Percentiles rank a stretch among this genome's conserved stretches.
phyloP scores from a whole-genome alignment of 306 rosid species.

The Cicer judaicum region DNA sequence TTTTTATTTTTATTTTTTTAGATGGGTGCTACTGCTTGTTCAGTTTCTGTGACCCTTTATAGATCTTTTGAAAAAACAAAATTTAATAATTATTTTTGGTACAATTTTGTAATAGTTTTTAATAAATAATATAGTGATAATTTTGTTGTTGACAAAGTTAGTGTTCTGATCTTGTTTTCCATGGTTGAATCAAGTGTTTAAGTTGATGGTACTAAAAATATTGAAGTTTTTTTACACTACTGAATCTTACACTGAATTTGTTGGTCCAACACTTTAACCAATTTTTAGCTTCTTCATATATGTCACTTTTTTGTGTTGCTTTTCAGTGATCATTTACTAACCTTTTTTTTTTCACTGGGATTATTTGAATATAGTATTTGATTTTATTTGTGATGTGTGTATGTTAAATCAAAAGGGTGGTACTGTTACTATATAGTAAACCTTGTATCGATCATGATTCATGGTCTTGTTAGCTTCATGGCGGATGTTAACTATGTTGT shows the following conservation, averaged over 20 bases:
- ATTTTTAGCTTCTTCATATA: background rate
- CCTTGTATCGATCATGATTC: slow-evolving; percentile 29
- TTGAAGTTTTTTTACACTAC: background rate
- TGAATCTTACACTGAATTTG: background rate
- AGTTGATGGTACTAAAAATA: background rate
- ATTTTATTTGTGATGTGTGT: background rate
- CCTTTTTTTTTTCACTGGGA: background rate
- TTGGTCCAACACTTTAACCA: background rate
- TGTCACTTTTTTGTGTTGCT: slow-evolving; percentile 1
- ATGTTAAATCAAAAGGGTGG: background rate
- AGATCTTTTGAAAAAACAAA: background rate
- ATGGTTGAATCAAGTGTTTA: background rate
- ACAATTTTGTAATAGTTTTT: too few species aligned
- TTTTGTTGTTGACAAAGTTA: background rate
- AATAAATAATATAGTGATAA: background rate
- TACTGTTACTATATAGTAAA: background rate
- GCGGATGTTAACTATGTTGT: background rate
- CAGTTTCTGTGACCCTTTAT: background rate
- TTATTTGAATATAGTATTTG: background rate
- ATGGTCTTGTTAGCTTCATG: background rate
- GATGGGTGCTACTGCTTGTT: slow-evolving; percentile 7
- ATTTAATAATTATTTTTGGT: background rate
- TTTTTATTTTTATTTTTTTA: background rate
- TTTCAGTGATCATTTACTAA: background rate
- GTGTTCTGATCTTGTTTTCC: background rate